Evolutionary conservation across 495 filamentous ascomycete species (phyloP), one percentile per base, ranked within the genome.

Genomic region (Aspergillus kassunensis): DNA sequence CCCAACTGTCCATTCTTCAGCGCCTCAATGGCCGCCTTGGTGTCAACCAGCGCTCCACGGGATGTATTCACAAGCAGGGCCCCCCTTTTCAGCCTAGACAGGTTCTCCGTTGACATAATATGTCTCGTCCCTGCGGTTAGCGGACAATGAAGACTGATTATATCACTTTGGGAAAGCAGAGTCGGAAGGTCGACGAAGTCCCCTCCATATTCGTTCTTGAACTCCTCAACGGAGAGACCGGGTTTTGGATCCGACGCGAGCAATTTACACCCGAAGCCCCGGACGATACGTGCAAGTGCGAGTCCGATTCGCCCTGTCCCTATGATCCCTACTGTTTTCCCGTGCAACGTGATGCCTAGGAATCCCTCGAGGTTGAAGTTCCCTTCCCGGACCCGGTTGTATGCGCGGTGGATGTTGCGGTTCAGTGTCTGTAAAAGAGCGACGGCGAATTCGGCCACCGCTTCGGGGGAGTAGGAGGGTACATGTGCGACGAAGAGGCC

Each of bases 381-480:
- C 15, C 81, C 82, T 65, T 88, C 86, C 25, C 85, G 81, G 16
- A 86, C 85, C 11, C 86, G 82, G 62, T 81, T 86, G 66, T 84
- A 89, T 6, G 85, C 80, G 19, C 84, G 81, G 62, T 88, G 86
- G 13, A 81, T 85, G 54, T 85, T 82, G 16, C 85, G 82, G 58
- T 88, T 86, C 21, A 88, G 71, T 0, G 84, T 86, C 66, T 84
- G 82, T 33, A 86, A 70, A 59, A 88, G 73, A 8, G 83, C 80
- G 13, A 87, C 71, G 16, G 85, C 78, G 60, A 86, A 88, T 68
- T 88, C 85, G 56, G 85, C 85, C 3, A 89, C 85, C 4, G 85
- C 81, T 57, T 87, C 84, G 51, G 85, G 85, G 4, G 80, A 82
- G 64, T 89, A 88, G 1, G 83, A 73, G 0, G 84, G 83, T 18